These are phyloP conservation scores for Massariosphaeria phaeospora DNA, from an alignment of 495 filamentous ascomycete species.

Conservation along the genomic window DNA sequence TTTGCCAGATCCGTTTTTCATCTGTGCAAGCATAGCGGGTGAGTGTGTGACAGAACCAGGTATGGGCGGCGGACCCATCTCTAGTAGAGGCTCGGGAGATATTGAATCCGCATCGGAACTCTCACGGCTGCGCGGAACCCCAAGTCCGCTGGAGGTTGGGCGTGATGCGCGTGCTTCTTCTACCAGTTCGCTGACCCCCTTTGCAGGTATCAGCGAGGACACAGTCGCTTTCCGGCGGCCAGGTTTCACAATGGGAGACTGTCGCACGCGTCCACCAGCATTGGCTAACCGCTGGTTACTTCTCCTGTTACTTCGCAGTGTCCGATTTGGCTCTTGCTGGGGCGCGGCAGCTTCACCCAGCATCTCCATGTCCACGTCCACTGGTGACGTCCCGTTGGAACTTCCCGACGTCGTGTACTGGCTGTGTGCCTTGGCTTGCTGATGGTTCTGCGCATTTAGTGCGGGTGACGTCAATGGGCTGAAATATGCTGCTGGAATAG, in stretches of 20 bases:
- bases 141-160: constrained; percentile 19
- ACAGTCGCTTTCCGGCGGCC: constrained; percentile 54
- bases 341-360: constrained; percentile 24
- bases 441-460: constrained; percentile 67
- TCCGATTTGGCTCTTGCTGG: constrained; percentile 23
- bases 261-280: constrained; percentile 45
- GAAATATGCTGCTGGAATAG: constrained; percentile 82
- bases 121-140: constrained; percentile 45
- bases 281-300: constrained; percentile 37
- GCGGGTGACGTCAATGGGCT: constrained; percentile 91
- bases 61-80: constrained; percentile 68
- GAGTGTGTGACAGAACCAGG: constrained; percentile 49
- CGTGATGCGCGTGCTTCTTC: constrained; percentile 35
- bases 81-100: constrained; percentile 64
- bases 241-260: constrained; percentile 83
- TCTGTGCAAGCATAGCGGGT: constrained; percentile 45
- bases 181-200: constrained; percentile 36
- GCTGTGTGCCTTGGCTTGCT: constrained; percentile 18
- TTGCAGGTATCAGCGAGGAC: constrained; percentile 34
- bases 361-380: constrained; percentile 37
- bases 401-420: constrained; percentile 33
- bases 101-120: constrained; percentile 64
- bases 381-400: constrained; percentile 36
- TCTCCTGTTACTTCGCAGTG: constrained; percentile 29
- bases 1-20: constrained; percentile 1